Base-by-base conservation (phyloP, 2,329 filamentous ascomycete genomes). In the Penicillium sp. region DNA sequence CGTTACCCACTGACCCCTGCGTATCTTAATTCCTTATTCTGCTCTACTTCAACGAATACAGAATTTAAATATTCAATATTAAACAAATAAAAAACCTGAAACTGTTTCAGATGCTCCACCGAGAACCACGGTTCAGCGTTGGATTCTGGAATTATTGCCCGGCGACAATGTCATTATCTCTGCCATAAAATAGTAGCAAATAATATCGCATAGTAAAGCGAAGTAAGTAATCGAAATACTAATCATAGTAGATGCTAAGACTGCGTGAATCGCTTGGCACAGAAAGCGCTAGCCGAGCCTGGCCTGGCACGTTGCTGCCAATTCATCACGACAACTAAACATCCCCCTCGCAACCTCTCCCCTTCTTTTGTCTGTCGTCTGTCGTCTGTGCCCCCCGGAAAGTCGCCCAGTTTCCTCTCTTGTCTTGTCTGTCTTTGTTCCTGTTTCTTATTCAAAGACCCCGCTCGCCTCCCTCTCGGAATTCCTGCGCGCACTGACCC, bases 261-360 rank as follows among this genome's bases (percentile, higher is more conserved):
- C 5, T 45, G 14, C n/a, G 12, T 45, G 7, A 11, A 21, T 24
- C 42, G 42, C 18, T 24, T 45, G 42, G 42, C 42, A 16, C 8
- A 45, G 42, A 24, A n/a, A 20, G 42, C 18, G 42, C 42, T 20
- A 24, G 18, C 42, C 21, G 42, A 45, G n/a, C 18, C 42, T 45
- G 42, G 46, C 26, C 28, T 26, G 42, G 51, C 51, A 53, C 35
- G 35, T 38, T 47, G 24, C 52, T 55, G 52, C 52, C 52, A 55
- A 55, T 47, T 55, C 52, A 55, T 48, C 46, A 26, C 46, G 21
- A 48, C 46, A 5, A 30, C 21, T 23, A 18, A 28, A 30, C 18
- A 9, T 16, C 33, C 24, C 30, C 21, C 35, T 16, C 16, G 47
- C 47, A 38, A 33, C 11, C 12, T 38, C 55, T 35, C 47, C 48